Evolutionary conservation across 2,329 filamentous ascomycete species (phyloP), one percentile per base, ranked within the genome.

Genomic region (Cucurbitaria berberidis): DNA sequence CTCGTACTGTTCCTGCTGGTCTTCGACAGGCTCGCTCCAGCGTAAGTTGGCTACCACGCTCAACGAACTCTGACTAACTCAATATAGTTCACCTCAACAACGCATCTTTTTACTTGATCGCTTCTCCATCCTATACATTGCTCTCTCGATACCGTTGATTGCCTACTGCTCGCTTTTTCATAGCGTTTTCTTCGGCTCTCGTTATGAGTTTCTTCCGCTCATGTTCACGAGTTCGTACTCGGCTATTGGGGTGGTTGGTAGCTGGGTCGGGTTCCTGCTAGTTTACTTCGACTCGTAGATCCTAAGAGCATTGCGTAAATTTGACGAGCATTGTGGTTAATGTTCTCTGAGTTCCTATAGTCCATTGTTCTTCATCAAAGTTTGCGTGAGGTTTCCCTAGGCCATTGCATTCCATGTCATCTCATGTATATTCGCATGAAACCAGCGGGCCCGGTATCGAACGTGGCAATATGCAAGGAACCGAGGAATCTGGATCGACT

Each of bases 211-310:
- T 74, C 77, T 99, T 48, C 95, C 95, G 22, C 79, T 98, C 64
- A 98, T 99, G 93, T 95, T 98, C 72, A 97, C 88, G 63, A 98
- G 93, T 79, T 89, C 90, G 11, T 99, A 98, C 75, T 91, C 89
- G 29, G 95, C 95, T 4, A 81, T 98, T 52, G 95, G 95, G n/a
- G 93, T 98, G 0, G 86, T 97, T 16, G 92, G 91, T 3, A 98
- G 95, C 77, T 98, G 93, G 93, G 68, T 97, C 35, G 93, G 95
- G 9, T 97, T 96, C 73, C 86, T 93, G 79, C 90, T 96, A 27
- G 92, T 98, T 45, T 98, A 93, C 77, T 93, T 97, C 27, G 66
- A 73, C 36, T 67, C 68, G 13, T 74, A 67, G 53, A 48, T 18
- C 13, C 24, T 16, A 30, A 21, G 26, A 9, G 34, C 15, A 29